Conservation (phyloP, 306 rosid species). For the Nissolia schottii region DNA sequence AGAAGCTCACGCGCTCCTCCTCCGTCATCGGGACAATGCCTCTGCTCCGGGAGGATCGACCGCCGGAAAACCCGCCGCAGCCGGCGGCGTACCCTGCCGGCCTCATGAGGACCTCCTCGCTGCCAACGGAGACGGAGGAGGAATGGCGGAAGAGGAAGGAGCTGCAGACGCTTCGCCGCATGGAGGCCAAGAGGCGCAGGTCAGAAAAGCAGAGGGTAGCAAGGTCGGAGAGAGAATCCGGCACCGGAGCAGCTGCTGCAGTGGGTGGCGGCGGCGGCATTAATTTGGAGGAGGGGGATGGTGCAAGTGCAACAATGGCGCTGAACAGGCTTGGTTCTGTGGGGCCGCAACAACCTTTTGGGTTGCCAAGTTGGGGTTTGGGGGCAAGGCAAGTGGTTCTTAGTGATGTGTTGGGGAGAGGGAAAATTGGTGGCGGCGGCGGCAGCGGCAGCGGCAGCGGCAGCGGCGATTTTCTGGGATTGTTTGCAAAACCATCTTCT, state of each 20-base stretch:
- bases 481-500: conserved; percentile 43
- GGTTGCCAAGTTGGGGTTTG: conserved; percentile 36
- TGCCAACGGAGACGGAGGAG: conserved; percentile 90
- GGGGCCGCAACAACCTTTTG: conserved; percentile 22
- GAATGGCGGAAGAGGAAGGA: conserved; percentile 98
- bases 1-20: conserved; percentile 66
- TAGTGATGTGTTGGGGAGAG: conserved; percentile 38
- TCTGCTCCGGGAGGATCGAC: conserved; percentile 36
- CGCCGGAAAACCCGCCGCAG: conserved; percentile 17
- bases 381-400: conserved; percentile 43
- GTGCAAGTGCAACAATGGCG: conserved; percentile 18
- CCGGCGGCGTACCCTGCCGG: conserved; percentile 26
- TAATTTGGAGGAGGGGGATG: conserved; percentile 45
- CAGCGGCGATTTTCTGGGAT: conserved; percentile 34
- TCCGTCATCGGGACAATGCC: conserved; percentile 73
- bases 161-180: conserved; percentile 71
- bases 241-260: neutral
- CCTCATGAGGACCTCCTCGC: conserved; percentile 63
- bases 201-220: conserved; percentile 76
- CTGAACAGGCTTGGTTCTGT: conserved; percentile 29
- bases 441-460: too few species aligned
- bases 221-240: conserved; percentile 40
- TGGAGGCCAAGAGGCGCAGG: conserved; percentile 88
- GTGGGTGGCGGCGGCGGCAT: neutral
- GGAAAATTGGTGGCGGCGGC: conserved; percentile 22